phyloP scores from a whole-genome alignment of 1,284 basidiomycete species.

The Austroboletus novae-zelandiae region DNA sequence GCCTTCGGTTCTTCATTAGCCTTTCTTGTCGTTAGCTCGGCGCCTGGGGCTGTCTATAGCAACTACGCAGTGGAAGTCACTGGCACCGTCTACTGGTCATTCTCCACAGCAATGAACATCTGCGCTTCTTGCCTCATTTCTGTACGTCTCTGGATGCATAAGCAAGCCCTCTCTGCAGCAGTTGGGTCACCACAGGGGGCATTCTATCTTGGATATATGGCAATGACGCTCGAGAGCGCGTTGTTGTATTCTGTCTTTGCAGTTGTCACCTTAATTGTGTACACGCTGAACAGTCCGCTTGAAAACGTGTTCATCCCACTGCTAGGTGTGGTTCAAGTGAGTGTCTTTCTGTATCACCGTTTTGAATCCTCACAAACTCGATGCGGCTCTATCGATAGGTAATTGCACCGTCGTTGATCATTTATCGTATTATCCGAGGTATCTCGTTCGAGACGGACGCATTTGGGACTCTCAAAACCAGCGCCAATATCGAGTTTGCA shows the following conservation, averaged over 20 bases:
- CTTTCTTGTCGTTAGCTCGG: constrained; percentile 12
- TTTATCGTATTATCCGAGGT: constrained; percentile 20
- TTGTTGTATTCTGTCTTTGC: constrained; percentile 17
- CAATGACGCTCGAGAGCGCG: constrained; percentile 28
- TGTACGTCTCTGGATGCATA: constrained; percentile 16
- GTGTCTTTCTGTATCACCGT: background rate
- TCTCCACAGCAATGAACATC: constrained; percentile 16
- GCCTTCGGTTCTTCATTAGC: constrained; percentile 18
- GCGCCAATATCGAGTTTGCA: background rate
- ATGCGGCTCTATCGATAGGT: background rate
- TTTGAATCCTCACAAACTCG: background rate
- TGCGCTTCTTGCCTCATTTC: constrained; percentile 16
- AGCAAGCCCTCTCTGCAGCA: constrained; percentile 8
- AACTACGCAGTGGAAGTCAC: constrained; percentile 13
- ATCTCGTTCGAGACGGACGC: constrained; percentile 16
- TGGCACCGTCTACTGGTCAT: constrained; percentile 17
- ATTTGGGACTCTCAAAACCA: background rate
- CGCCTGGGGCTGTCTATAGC: constrained; percentile 15
- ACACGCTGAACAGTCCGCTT: constrained; percentile 19
- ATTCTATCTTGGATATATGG: constrained; percentile 25
- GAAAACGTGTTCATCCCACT: constrained; percentile 21
- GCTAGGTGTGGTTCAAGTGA: constrained; percentile 19
- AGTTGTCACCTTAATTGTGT: constrained; percentile 11
- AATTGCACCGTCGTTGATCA: constrained; percentile 20
- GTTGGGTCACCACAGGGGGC: constrained; percentile 12